Evolutionary conservation across 2,329 filamentous ascomycete genomes (phyloP).

Genomic region (Plectosphaerella sp.): DNA sequence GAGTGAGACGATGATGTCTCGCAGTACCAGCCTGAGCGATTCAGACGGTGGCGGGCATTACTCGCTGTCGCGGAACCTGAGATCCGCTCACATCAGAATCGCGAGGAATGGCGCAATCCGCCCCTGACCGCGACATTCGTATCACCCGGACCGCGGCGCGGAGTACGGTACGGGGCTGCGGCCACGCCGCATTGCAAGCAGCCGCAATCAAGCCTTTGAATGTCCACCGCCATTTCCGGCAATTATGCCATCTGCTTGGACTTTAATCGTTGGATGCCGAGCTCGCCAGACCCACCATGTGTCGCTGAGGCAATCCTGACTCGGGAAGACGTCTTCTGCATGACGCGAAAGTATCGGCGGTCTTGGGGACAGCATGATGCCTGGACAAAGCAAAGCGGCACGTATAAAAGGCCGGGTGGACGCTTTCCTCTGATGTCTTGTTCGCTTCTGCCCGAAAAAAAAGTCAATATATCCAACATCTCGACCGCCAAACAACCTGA

Average conservation of each 20-base stretch:
- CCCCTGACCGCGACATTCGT: neutral
- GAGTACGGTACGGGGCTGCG: neutral
- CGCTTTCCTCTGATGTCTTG: no score
- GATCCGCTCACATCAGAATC: conserved; percentile 18
- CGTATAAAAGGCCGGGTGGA: neutral
- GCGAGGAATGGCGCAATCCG: conserved; percentile 22
- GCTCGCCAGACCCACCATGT: conserved; percentile 10
- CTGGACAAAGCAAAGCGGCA: neutral
- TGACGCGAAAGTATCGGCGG: neutral
- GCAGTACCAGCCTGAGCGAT: no score
- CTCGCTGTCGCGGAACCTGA: neutral
- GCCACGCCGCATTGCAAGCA: neutral
- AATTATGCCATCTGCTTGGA: neutral
- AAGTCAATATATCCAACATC: no score
- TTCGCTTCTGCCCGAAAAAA: no score
- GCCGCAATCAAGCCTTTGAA: neutral
- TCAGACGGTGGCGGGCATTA: neutral
- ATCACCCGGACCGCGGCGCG: neutral
- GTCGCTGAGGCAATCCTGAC: conserved; percentile 13
- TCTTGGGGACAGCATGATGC: neutral
- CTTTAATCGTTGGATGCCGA: neutral
- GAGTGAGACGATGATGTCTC: conserved; percentile 1
- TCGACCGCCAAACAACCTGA: no score
- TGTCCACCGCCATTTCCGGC: neutral
- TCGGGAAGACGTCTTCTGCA: conserved; percentile 11